These are phyloP conservation scores for Chaetomium tenue DNA, from an alignment of 495 filamentous ascomycete genomes.

Conservation along the genomic window DNA sequence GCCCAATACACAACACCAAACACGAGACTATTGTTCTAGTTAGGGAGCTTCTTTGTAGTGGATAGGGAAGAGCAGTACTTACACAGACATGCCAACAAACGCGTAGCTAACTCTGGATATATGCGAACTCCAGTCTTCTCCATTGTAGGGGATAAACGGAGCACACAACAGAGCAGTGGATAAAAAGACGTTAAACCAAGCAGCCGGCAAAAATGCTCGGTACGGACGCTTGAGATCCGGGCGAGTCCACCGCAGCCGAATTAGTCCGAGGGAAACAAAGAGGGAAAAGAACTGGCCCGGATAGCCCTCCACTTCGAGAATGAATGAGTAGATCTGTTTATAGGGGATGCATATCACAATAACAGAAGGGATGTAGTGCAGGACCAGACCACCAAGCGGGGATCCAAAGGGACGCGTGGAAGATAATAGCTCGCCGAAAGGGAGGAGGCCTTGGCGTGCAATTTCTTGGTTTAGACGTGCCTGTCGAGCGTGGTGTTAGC, in stretches of 20 bases:
- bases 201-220: constrained; percentile 61
- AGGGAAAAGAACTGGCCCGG: constrained; percentile 61
- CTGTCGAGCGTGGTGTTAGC: constrained; percentile 34
- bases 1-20: constrained; percentile 11
- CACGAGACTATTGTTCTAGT: neutral
- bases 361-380: constrained; percentile 66
- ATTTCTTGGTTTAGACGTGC: constrained; percentile 57
- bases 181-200: constrained; percentile 46
- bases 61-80: constrained; percentile 38
- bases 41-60: neutral
- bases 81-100: constrained; percentile 67
- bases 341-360: constrained; percentile 65
- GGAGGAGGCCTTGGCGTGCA: constrained; percentile 59
- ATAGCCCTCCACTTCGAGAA: constrained; percentile 71
- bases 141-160: constrained; percentile 53
- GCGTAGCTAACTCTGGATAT: constrained; percentile 73
- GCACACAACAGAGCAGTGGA: constrained; percentile 52
- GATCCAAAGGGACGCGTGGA: constrained; percentile 67
- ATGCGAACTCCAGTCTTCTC: constrained; percentile 53
- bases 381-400: constrained; percentile 63
- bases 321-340: constrained; percentile 69
- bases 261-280: constrained; percentile 57
- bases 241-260: constrained; percentile 60
- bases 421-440: constrained; percentile 59
- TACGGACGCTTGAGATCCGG: constrained; percentile 65